Evolutionary conservation across 2,329 filamentous ascomycete species (phyloP).

Genomic region (Trichoderma aggressivum): DNA sequence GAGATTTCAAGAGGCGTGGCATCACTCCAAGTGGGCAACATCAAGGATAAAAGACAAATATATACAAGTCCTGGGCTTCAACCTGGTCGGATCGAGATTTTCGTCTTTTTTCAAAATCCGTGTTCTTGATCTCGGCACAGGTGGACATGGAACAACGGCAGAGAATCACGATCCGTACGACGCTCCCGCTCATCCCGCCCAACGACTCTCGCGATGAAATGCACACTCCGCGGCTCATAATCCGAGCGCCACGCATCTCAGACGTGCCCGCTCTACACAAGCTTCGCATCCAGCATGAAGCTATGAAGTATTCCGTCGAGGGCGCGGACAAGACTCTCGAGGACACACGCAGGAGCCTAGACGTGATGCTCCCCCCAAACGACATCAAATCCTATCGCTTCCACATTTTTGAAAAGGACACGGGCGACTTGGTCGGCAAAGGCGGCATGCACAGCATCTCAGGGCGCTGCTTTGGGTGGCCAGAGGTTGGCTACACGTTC

Average conservation of each 20-base stretch:
- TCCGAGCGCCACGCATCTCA: not conserved
- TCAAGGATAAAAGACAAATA: not conserved
- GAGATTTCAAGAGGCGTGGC: not conserved
- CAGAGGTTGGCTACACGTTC: slow-evolving; percentile 54
- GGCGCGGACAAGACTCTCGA: not conserved
- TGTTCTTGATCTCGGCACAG: not conserved
- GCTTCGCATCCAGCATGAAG: not conserved
- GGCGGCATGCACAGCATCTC: not conserved
- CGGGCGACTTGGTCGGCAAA: not conserved
- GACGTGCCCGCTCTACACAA: slow-evolving; percentile 4
- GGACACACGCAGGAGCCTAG: not conserved
- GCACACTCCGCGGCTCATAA: not conserved
- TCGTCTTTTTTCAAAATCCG: not conserved
- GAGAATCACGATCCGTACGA: not conserved
- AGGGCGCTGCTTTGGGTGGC: slow-evolving; percentile 41
- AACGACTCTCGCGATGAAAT: not conserved
- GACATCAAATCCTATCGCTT: not conserved
- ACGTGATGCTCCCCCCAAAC: not conserved
- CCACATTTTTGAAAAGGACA: not conserved
- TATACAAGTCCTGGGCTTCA: not conserved
- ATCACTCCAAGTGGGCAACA: not conserved
- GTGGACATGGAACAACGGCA: not conserved
- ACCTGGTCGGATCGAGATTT: not conserved
- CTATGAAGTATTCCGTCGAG: not conserved
- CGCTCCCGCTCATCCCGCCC: slow-evolving; percentile 1